These are phyloP conservation scores for Pseudogymnoascus sp. DNA, from an alignment of 2,329 filamentous ascomycete genomes.

Conservation along the genomic window DNA sequence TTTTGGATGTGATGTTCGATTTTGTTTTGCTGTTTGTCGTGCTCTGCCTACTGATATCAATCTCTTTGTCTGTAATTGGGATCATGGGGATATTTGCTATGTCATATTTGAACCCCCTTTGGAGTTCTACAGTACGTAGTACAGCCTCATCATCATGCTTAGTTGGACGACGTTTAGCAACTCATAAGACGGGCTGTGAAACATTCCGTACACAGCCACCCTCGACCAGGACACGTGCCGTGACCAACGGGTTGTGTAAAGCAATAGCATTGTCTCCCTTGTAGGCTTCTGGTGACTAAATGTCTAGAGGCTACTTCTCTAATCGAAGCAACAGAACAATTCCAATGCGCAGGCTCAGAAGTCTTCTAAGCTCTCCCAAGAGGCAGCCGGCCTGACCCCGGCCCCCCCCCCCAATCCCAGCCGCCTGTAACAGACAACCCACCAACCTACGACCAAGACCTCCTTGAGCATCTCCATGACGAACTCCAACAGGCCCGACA, in stretches of 20 bases:
- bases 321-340: not conserved
- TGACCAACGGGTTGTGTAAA: not conserved
- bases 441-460: not conserved
- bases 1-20: not conserved
- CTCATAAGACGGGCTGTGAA: not conserved
- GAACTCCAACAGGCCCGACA: not conserved
- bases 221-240: not conserved
- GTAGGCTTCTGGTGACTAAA: not conserved
- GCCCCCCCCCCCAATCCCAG: not conserved
- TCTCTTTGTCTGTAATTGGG: not conserved
- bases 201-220: not conserved
- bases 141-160: no score
- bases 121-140: no score
- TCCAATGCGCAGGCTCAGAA: not conserved
- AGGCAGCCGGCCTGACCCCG: not conserved
- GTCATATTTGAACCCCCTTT: not conserved
- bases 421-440: not conserved
- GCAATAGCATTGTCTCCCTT: not conserved
- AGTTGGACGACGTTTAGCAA: no score
- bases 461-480: not conserved
- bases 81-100: not conserved
- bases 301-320: not conserved
- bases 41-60: not conserved
- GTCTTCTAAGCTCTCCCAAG: not conserved
- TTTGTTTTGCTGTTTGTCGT: not conserved